phyloP scores from a whole-genome alignment of 768 basidiomycete genomes.

The Termitomyces sp. region DNA sequence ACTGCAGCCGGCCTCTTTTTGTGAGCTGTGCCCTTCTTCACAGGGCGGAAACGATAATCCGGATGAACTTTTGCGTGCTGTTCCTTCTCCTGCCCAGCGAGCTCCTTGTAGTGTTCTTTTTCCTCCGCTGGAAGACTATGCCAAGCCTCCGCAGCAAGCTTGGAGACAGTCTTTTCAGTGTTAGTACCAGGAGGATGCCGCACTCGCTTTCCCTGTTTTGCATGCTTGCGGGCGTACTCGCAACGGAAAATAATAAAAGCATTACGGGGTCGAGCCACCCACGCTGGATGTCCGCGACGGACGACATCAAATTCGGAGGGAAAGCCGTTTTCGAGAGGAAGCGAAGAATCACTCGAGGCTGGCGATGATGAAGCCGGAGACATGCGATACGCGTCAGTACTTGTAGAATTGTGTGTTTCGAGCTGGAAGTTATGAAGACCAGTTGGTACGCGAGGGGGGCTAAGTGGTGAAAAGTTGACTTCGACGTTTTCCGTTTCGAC shows the following conservation, averaged over 20 bases:
- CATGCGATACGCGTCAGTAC: not conserved
- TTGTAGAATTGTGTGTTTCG: not conserved
- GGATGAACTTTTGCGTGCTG: constrained; percentile 56
- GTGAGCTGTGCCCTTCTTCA: constrained; percentile 27
- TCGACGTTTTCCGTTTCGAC: constrained; percentile 18
- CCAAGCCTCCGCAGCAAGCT: constrained; percentile 77
- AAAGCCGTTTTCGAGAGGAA: constrained; percentile 17
- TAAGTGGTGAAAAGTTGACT: not conserved
- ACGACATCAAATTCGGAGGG: constrained; percentile 20
- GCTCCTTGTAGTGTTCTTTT: constrained; percentile 41
- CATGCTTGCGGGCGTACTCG: constrained; percentile 48
- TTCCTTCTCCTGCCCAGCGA: constrained; percentile 51
- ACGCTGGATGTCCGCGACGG: constrained; percentile 43
- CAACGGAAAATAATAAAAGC: constrained; percentile 73
- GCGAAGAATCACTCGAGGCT: constrained; percentile 18
- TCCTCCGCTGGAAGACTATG: constrained; percentile 43
- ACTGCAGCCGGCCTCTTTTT: constrained; percentile 18
- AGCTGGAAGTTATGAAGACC: constrained; percentile 7
- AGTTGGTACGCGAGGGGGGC: not conserved
- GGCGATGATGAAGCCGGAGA: constrained; percentile 12
- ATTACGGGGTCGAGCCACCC: constrained; percentile 65
- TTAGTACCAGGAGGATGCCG: constrained; percentile 29
- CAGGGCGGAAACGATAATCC: constrained; percentile 58
- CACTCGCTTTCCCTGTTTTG: constrained; percentile 29
- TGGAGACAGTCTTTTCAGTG: constrained; percentile 58